Evolutionary conservation across 176 grass and related monocot species (phyloP).

Genomic region (Hyparrhenia diplandra): DNA sequence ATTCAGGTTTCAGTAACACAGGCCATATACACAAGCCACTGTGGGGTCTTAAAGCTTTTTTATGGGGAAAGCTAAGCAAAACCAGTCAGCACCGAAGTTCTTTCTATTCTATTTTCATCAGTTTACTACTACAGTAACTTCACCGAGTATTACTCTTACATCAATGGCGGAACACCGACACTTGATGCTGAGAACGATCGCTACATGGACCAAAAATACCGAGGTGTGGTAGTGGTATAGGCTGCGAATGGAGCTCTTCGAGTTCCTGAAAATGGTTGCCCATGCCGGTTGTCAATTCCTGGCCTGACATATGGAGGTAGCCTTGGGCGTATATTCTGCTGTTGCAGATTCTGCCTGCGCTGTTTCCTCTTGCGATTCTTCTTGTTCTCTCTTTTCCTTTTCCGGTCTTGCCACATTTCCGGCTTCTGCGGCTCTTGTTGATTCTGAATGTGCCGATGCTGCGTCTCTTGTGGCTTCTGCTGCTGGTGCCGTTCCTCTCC

Average conservation of each 20-base stretch:
- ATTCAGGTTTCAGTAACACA: too few species aligned
- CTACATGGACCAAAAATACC: background rate
- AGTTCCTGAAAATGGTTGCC: background rate
- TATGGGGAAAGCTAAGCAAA: background rate
- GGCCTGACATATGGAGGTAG: constrained; percentile 1
- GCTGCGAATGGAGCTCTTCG: background rate
- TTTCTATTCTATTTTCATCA: background rate
- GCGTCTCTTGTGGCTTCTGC: background rate
- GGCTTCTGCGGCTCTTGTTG: background rate
- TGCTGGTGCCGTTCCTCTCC: background rate
- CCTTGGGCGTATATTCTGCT: background rate
- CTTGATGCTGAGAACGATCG: background rate
- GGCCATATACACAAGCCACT: background rate
- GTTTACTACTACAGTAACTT: background rate
- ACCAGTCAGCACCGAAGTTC: background rate
- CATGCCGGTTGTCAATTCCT: background rate
- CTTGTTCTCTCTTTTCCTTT: background rate
- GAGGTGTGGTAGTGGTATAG: background rate
- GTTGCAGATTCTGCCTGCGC: background rate
- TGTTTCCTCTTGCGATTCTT: background rate
- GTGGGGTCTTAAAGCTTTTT: background rate
- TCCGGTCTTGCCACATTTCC: background rate
- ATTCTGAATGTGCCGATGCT: background rate
- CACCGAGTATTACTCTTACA: background rate
- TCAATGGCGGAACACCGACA: background rate